These are phyloP conservation scores for Beauveria pseudobassiana DNA, from an alignment of 2,329 filamentous ascomycete species.

Conservation along the genomic window DNA sequence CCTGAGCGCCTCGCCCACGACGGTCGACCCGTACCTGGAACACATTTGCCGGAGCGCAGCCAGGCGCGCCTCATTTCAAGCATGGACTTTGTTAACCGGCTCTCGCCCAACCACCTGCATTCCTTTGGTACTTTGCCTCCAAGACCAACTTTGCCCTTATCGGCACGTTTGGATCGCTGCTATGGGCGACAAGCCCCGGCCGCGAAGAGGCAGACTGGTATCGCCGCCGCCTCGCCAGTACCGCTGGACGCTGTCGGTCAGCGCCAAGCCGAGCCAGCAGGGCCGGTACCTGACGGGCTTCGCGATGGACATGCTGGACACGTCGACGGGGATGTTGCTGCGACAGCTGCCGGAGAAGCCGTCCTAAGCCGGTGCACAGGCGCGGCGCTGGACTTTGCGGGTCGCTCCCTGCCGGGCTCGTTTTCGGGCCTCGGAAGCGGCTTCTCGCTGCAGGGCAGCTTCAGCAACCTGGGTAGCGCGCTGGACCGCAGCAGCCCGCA, in stretches of 20 bases:
- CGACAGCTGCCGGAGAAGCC: constrained; percentile 67
- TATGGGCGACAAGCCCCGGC: constrained; percentile 83
- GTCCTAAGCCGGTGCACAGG: constrained; percentile 46
- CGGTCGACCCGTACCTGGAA: constrained; percentile 70
- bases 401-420: constrained; percentile 22
- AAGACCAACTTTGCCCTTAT: constrained; percentile 92
- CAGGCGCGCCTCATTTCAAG: constrained; percentile 86
- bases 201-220: constrained; percentile 92
- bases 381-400: constrained; percentile 36
- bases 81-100: constrained; percentile 94
- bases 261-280: constrained; percentile 61
- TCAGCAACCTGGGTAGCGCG: constrained; percentile 31
- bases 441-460: constrained; percentile 28
- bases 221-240: constrained; percentile 75
- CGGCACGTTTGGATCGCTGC: constrained; percentile 82
- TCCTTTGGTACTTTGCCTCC: constrained; percentile 84
- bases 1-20: constrained; percentile 38
- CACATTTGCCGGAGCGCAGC: constrained; percentile 91
- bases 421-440: constrained; percentile 22
- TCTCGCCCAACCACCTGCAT: constrained; percentile 78
- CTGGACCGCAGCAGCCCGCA: constrained; percentile 33
- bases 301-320: constrained; percentile 72
- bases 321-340: constrained; percentile 59
- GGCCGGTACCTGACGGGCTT: constrained; percentile 55
- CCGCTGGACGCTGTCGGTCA: constrained; percentile 86